Evolutionary conservation across 2,329 filamentous ascomycete species (phyloP).

Genomic region (Nemania abortiva): DNA sequence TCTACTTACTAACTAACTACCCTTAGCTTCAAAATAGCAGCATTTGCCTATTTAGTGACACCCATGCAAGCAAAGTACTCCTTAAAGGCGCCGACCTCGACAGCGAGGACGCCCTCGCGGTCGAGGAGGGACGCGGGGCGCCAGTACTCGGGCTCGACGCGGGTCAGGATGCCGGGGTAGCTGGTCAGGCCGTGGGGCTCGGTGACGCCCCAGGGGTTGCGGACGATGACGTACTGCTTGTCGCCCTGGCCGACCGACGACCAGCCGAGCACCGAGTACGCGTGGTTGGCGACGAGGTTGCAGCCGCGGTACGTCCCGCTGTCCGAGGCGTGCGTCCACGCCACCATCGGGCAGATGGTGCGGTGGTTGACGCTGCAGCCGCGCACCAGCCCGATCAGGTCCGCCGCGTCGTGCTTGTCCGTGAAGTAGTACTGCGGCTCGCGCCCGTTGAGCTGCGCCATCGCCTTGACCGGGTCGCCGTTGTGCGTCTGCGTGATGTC

Average conservation of each 20-base stretch:
- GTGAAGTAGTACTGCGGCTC: constrained; percentile 55
- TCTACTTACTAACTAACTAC: background rate
- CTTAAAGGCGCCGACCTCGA: constrained; percentile 54
- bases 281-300: constrained; percentile 60
- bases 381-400: constrained; percentile 57
- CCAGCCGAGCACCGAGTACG: constrained; percentile 58
- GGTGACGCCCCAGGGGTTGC: constrained; percentile 60
- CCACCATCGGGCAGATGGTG: constrained; percentile 58
- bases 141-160: constrained; percentile 55
- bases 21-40: background rate
- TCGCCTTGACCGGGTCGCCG: constrained; percentile 60
- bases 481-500: constrained; percentile 57
- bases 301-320: constrained; percentile 53
- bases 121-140: constrained; percentile 54
- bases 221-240: constrained; percentile 57
- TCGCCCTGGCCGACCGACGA: constrained; percentile 52
- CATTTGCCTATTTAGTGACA: constrained; percentile 43
- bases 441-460: constrained; percentile 58
- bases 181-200: constrained; percentile 57
- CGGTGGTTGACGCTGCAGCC: constrained; percentile 57
- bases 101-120: constrained; percentile 54
- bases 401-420: constrained; percentile 50
- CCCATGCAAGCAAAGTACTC: constrained; percentile 53
- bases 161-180: constrained; percentile 56
- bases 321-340: constrained; percentile 57